Base-by-base conservation (phyloP, 768 basidiomycete genomes). In the Russula abietina region DNA sequence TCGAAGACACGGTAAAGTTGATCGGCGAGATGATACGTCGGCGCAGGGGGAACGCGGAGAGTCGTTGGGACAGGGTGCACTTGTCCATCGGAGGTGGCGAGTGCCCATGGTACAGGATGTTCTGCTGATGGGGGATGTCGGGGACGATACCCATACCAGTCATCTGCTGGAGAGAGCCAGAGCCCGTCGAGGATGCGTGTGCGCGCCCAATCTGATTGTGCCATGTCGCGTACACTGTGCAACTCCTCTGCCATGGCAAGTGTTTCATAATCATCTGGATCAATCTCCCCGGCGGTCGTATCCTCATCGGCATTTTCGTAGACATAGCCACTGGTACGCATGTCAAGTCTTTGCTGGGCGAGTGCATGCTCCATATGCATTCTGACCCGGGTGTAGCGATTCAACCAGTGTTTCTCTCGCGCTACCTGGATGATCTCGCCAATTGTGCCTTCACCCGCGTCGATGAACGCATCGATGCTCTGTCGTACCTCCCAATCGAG, bases 101-200 rank as follows among this genome's bases (percentile, higher is more conserved):
- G 71, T 1, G 81, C 77, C 87, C 87, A 89, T 0, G 87, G 83
- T 68, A 84, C 87, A 0, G 88, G 88, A 61, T 80, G 79, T 28
- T 66, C 64, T 17, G 75, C 72, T 3, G 66, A 32, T 32, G 55
- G 69, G 4, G 58, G 61, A 0, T 60, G 65, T 26, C 66, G 62
- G 2, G 76, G 78, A 49, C 61, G 75, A 55, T 62, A 53, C 11
- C 75, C 72, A 55, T 83, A 88, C 80, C 81, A 89, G 51, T 83
- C 77, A 70, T 91, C 89, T 0, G 84, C 86, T 11, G 89, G 89
- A 55, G 81, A 86, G 49, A 85, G 73, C 89, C 89, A 91, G 67
- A 83, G 80, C 3, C 89, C 89, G 59, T 91, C 88, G 22, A 91
- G 73, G 53, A 91, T 85, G 52, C 88, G 75, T 24, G 77, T 79